Conservation (phyloP, 202 grass and related monocot species). For the Setaria italica region DNA sequence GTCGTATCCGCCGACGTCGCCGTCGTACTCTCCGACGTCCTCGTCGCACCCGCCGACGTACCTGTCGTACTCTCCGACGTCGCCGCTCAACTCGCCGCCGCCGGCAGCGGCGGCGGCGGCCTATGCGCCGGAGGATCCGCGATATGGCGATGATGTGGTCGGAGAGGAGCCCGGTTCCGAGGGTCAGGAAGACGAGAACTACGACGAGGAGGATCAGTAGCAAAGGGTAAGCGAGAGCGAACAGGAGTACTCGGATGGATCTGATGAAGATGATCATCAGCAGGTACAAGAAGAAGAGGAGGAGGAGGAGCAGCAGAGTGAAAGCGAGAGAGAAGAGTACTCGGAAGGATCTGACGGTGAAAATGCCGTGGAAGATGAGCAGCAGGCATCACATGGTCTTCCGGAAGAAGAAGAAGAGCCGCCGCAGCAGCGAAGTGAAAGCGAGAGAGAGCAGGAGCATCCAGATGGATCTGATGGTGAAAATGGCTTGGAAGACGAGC, state of each 20-base stretch:
- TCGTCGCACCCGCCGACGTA: background rate
- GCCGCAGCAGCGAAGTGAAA: background rate
- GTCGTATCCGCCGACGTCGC: background rate
- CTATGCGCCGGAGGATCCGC: background rate
- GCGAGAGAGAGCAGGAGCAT: background rate
- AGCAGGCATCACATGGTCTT: background rate
- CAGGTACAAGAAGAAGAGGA: background rate
- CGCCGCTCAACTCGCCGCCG: background rate
- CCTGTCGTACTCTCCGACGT: background rate
- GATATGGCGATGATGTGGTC: background rate
- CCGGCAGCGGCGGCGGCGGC: too few species aligned
- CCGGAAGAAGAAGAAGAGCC: background rate
- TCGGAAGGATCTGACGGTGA: background rate
- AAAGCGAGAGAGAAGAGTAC: too few species aligned
- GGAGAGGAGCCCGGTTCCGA: background rate
- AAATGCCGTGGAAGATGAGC: background rate
- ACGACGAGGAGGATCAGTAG: background rate
- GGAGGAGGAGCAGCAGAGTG: too few species aligned
- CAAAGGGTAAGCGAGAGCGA: background rate
- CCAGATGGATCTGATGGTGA: background rate
- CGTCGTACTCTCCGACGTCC: background rate
- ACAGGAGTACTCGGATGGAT: background rate
- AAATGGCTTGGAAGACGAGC: background rate
- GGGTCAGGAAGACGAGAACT: background rate
- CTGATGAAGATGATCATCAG: background rate